A percentile compares a stretch with the other conserved stretches of the same genome.
phyloP scores from a whole-genome alignment of 345 rosid genomes.

The Rhodamnia argentea region DNA sequence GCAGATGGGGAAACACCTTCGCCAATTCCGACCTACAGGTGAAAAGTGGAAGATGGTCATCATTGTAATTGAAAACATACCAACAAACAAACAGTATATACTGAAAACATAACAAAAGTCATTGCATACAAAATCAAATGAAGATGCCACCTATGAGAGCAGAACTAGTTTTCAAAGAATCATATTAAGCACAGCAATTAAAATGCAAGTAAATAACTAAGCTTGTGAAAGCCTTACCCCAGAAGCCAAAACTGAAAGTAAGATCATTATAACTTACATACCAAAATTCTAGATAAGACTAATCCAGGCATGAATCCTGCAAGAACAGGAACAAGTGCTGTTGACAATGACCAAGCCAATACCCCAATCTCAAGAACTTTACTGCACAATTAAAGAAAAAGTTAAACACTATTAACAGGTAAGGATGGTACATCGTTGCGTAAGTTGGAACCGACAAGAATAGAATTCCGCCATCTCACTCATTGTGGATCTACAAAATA shows the following conservation, averaged over 20 bases:
- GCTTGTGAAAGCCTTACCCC: neutral
- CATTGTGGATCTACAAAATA: neutral
- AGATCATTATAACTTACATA: slow-evolving; percentile 8
- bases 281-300: slow-evolving; percentile 70
- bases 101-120: neutral
- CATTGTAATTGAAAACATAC: neutral
- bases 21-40: slow-evolving; percentile 75
- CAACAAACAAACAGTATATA: neutral
- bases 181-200: neutral
- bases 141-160: neutral
- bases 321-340: slow-evolving; percentile 68
- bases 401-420: neutral
- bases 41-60: neutral
- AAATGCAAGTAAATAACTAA: neutral
- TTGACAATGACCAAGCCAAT: slow-evolving; percentile 78
- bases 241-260: neutral
- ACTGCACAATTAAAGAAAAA: slow-evolving; percentile 28
- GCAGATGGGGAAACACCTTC: slow-evolving; percentile 99
- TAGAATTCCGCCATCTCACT: neutral
- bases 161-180: neutral
- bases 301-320: slow-evolving; percentile 95
- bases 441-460: neutral
- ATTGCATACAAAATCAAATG: neutral
- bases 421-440: neutral
- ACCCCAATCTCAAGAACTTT: slow-evolving; percentile 82